Conservation (phyloP, 257 asterid genomes). For the Avicennia marina region DNA sequence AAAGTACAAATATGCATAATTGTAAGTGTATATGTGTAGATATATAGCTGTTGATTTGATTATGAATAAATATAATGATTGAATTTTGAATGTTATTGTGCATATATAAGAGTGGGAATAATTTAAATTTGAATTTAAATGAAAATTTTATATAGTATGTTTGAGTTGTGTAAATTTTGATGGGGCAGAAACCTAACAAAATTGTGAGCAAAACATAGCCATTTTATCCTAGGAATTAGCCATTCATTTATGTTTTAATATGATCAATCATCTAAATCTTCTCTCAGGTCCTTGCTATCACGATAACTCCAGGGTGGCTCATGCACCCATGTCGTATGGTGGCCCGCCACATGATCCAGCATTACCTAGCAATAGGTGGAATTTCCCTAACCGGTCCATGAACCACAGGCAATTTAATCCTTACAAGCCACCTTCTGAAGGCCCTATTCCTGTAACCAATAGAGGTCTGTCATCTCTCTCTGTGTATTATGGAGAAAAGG, state of each 20-base stretch:
- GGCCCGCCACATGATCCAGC: constrained; percentile 59
- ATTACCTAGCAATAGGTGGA: constrained; percentile 53
- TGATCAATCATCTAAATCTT: constrained; percentile 1
- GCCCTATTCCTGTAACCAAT: constrained; percentile 64
- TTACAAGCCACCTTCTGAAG: constrained; percentile 62
- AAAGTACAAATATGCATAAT: too few relatives aligned
- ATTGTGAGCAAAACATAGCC: too few relatives aligned
- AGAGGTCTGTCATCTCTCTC: constrained; percentile 51
- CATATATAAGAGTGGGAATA: too few relatives aligned
- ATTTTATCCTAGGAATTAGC: too few relatives aligned
- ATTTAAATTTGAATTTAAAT: too few relatives aligned
- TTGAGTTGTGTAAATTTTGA: too few relatives aligned
- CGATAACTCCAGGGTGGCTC: constrained; percentile 47
- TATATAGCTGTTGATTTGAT: too few relatives aligned
- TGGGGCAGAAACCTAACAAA: too few relatives aligned
- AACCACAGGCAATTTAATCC: constrained; percentile 48
- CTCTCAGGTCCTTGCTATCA: constrained; percentile 67
- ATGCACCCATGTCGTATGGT: constrained; percentile 43
- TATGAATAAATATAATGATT: too few relatives aligned
- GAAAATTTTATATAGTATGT: too few relatives aligned
- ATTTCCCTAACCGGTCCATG: constrained; percentile 53
- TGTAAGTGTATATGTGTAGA: too few relatives aligned
- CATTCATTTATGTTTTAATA: constrained; percentile 2
- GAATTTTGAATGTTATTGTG: too few relatives aligned
- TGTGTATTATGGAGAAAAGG: not conserved